Base-by-base conservation (phyloP, 257 asterid species). In the Linderniella brevidens region DNA sequence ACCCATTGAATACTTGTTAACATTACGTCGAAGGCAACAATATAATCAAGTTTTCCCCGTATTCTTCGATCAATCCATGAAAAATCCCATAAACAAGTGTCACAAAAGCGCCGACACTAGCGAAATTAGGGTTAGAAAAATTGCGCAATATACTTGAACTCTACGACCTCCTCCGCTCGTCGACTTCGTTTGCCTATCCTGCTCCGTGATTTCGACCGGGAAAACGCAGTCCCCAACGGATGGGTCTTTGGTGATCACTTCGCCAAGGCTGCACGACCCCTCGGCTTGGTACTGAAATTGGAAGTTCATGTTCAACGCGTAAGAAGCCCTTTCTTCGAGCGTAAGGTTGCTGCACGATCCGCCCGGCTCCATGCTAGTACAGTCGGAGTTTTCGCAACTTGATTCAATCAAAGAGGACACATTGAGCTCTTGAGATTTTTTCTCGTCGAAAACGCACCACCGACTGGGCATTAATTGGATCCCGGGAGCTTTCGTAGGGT, bases 381-480 rank as follows among this genome's bases (percentile, higher is more conserved):
- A 75, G 14, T 75, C 82, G 0, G 63, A 48, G 0, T 13, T 0
- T 1, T 0, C 25, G 5, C 39, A n/a, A n/a, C n/a, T n/a, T n/a
- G n/a, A n/a, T n/a, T n/a, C n/a, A n/a, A n/a, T n/a, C n/a, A n/a
- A n/a, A n/a, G n/a, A n/a, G n/a, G n/a, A n/a, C 57, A 69, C 16
- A 25, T 10, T 46, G 0, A 5, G 10, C 8, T 3, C 8, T 11
- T 50, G 49, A 0, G 41, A 8, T 4, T 9, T 11, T 16, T 57
- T n/a, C 5, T 38, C 56, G 4, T 58, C 57, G 56, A 36, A 72
- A 16, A 62, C 52, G 53, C 69, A 69, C 78, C 78, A 76, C 11
- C 75, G 53, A 0, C 48, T 19, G 12, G 71, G 81, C 78, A 75
- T 68, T 15, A 43, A 50, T 55, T 40, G 53, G 53, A 61, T 59